A percentile compares a stretch with the other conserved stretches of the same genome.
These are phyloP conservation scores for Plasmodium berghei DNA, from an alignment of 169 alveolate species.

Conservation along the genomic window DNA sequence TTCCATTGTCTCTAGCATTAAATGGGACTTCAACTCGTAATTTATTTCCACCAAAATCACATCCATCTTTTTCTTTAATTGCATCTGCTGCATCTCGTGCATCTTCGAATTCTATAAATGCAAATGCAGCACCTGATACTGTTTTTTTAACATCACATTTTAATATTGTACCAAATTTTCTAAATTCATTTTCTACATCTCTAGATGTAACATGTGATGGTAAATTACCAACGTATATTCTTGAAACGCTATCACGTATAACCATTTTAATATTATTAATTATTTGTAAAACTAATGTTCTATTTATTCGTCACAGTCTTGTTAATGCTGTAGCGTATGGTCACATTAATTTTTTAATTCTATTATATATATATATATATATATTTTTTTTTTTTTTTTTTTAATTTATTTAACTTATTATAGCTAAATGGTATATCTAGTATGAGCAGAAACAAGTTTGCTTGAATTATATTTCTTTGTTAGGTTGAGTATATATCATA, in stretches of 20 bases:
- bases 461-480: too few relatives aligned
- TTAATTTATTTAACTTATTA: too few relatives aligned
- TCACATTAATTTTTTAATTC: not conserved
- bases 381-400: not conserved
- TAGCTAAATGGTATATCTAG: too few relatives aligned
- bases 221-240: conserved; percentile 88
- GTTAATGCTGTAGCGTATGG: too few relatives aligned
- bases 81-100: conserved; percentile 92
- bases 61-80: conserved; percentile 87
- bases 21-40: conserved; percentile 89
- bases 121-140: conserved; percentile 86
- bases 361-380: conserved; percentile 1
- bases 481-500: too few relatives aligned
- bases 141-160: conserved; percentile 87
- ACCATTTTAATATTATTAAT: conserved; percentile 38
- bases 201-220: conserved; percentile 86
- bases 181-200: conserved; percentile 88
- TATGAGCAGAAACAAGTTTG: too few relatives aligned
- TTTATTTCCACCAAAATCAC: conserved; percentile 84
- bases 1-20: conserved; percentile 79
- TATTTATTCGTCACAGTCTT: too few relatives aligned
- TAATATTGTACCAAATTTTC: conserved; percentile 84
- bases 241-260: conserved; percentile 78
- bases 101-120: conserved; percentile 88
- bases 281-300: not conserved